These are phyloP conservation scores for Salpingoeca rosetta DNA, from an alignment of 78 protist genomes.

Conservation along the genomic window DNA sequence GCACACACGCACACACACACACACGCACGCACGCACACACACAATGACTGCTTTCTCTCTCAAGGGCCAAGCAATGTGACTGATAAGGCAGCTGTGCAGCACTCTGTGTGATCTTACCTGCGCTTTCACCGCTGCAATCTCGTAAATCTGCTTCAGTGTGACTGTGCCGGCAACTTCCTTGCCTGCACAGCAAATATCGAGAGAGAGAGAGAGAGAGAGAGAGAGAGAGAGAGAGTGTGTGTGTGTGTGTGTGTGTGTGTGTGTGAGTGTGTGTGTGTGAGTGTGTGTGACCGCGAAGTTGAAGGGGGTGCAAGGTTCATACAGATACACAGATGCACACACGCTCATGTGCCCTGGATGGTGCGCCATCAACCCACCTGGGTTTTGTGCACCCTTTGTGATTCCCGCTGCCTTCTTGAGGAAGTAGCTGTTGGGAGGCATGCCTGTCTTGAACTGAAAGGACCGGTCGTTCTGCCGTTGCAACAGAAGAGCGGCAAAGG, in stretches of 20 bases:
- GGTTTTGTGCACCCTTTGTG: not conserved
- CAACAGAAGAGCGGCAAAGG: too few species aligned
- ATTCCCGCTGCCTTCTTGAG: not conserved
- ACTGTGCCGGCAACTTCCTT: slow-evolving; percentile 6
- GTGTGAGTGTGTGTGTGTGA: too few species aligned
- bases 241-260: too few species aligned
- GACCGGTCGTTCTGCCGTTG: too few species aligned
- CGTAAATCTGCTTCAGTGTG: slow-evolving; percentile 32
- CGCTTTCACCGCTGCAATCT: slow-evolving; percentile 31
- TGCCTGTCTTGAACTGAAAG: not conserved
- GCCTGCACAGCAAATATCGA: slow-evolving; percentile 17
- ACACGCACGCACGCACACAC: not conserved
- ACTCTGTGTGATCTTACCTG: not conserved
- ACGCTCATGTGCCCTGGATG: not conserved
- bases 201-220: not conserved
- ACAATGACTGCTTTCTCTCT: not conserved
- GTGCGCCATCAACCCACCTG: not conserved
- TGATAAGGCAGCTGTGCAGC: not conserved
- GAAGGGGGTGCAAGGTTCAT: not conserved
- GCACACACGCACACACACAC: too few species aligned
- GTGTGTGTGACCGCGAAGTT: too few species aligned
- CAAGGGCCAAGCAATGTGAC: not conserved
- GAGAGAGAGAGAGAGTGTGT: not conserved
- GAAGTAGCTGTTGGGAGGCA: not conserved
- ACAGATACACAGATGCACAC: not conserved